Evolutionary conservation across 441 rosid species (phyloP).

Genomic region (Kokia cookei): DNA sequence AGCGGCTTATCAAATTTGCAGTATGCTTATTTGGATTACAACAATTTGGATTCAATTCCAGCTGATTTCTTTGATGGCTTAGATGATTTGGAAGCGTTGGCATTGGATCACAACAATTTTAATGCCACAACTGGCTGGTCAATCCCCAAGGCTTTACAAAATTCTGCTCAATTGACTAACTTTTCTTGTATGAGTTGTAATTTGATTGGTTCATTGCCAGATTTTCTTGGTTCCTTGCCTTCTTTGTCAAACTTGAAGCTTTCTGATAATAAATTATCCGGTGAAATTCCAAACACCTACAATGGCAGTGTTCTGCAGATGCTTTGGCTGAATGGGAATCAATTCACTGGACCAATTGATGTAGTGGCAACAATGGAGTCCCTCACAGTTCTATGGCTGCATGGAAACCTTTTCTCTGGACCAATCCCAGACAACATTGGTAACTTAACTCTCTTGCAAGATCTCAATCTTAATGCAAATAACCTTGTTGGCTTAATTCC

Average conservation of each 20-base stretch:
- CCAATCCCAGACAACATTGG: slow-evolving; percentile 51
- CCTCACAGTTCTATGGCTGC: slow-evolving; percentile 55
- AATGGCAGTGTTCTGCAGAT: slow-evolving; percentile 32
- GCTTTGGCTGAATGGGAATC: slow-evolving; percentile 57
- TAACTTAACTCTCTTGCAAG: slow-evolving; percentile 41
- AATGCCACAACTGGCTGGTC: slow-evolving; percentile 58
- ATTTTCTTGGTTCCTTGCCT: slow-evolving; percentile 46
- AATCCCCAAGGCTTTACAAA: slow-evolving; percentile 38
- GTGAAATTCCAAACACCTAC: slow-evolving; percentile 48
- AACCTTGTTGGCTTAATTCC: slow-evolving; percentile 58
- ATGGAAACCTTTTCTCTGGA: slow-evolving; percentile 68
- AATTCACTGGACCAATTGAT: slow-evolving; percentile 49
- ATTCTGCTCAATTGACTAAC: slow-evolving; percentile 50
- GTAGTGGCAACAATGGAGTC: slow-evolving; percentile 45
- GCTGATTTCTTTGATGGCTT: slow-evolving; percentile 53
- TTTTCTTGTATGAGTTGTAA: slow-evolving; percentile 57
- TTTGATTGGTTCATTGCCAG: slow-evolving; percentile 57
- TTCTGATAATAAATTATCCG: slow-evolving; percentile 45
- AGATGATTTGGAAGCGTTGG: slow-evolving; percentile 42
- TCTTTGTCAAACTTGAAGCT: slow-evolving; percentile 48
- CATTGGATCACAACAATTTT: slow-evolving; percentile 54
- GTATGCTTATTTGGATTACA: slow-evolving; percentile 49
- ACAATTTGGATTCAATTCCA: slow-evolving; percentile 56
- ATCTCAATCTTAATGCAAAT: slow-evolving; percentile 56
- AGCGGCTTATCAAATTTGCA: slow-evolving; percentile 41